phyloP scores from a whole-genome alignment of 768 basidiomycete genomes.

The Xerocomellus chrysenteron region DNA sequence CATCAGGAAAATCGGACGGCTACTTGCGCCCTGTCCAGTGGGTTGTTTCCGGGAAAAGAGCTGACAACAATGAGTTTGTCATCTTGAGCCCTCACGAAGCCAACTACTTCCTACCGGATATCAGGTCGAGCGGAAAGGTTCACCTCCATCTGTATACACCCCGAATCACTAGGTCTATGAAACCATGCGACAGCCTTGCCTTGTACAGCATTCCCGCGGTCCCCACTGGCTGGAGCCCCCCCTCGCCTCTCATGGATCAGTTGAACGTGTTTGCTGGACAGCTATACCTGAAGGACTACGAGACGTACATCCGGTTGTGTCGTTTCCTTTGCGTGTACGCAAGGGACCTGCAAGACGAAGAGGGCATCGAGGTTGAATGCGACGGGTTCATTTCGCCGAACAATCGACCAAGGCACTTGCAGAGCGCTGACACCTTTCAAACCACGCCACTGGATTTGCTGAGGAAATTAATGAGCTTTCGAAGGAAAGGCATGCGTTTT shows the following conservation, averaged over 20 bases:
- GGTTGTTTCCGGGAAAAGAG: slow-evolving; percentile 19
- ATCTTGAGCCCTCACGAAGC: slow-evolving; percentile 44
- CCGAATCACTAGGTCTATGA: slow-evolving; percentile 33
- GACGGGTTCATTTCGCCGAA: slow-evolving; percentile 24
- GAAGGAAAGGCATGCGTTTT: slow-evolving; percentile 42
- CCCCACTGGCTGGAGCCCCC: neutral
- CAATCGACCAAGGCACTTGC: slow-evolving; percentile 9
- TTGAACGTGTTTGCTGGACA: slow-evolving; percentile 35
- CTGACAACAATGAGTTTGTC: slow-evolving; percentile 24
- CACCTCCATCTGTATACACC: slow-evolving; percentile 46
- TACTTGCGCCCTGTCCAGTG: slow-evolving; percentile 32
- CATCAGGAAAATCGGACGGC: slow-evolving; percentile 4
- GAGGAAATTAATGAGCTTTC: slow-evolving; percentile 20
- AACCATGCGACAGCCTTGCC: slow-evolving; percentile 36
- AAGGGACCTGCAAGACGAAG: slow-evolving; percentile 10
- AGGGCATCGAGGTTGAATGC: slow-evolving; percentile 1
- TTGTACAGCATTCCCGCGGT: slow-evolving; percentile 10
- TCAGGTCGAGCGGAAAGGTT: slow-evolving; percentile 34
- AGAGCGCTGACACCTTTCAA: slow-evolving; percentile 27
- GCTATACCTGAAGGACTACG: slow-evolving; percentile 29
- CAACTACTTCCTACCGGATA: slow-evolving; percentile 36
- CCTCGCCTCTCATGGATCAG: slow-evolving; percentile 7
- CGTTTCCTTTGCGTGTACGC: slow-evolving; percentile 27
- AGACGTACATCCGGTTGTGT: slow-evolving; percentile 29
- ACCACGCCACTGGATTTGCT: slow-evolving; percentile 36